phyloP scores from a whole-genome alignment of 805 yeast genomes.

The Saturnispora bothae region DNA sequence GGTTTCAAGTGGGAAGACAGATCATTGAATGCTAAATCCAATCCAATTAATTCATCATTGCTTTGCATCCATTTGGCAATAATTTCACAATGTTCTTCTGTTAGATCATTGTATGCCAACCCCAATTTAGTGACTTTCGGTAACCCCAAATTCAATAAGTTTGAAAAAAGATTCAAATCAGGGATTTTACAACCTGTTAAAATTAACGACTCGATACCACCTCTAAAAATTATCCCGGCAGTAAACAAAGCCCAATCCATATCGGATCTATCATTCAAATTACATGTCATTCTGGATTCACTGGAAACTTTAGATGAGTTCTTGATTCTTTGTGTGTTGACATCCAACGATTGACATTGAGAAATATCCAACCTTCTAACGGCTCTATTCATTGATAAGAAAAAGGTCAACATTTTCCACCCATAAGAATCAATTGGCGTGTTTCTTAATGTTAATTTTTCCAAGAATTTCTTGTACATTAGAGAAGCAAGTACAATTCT shows the following conservation, averaged over 20 bases:
- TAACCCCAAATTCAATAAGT: constrained; percentile 47
- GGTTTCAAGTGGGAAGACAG: constrained; percentile 31
- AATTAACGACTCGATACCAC: constrained; percentile 70
- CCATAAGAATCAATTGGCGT: constrained; percentile 62
- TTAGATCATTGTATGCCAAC: constrained; percentile 62
- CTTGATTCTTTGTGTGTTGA: constrained; percentile 32
- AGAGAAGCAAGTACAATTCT: constrained; percentile 62
- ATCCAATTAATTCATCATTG: constrained; percentile 44
- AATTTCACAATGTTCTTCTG: constrained; percentile 45
- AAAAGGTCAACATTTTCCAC: constrained; percentile 74
- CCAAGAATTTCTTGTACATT: constrained; percentile 52
- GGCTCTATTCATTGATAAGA: constrained; percentile 51
- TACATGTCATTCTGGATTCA: constrained; percentile 33
- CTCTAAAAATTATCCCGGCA: constrained; percentile 56
- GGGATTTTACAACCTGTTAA: constrained; percentile 66
- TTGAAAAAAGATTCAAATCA: constrained; percentile 43
- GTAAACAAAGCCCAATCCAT: constrained; percentile 78
- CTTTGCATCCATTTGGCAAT: constrained; percentile 48
- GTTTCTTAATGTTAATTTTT: constrained; percentile 68
- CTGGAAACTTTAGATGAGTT: constrained; percentile 17
- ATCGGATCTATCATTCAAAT: constrained; percentile 49
- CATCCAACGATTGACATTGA: constrained; percentile 44
- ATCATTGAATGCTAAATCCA: constrained; percentile 81
- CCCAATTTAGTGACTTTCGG: constrained; percentile 56
- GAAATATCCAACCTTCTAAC: constrained; percentile 58